phyloP scores from a whole-genome alignment of 805 yeast genomes.

The Wickerhamiella nectarea region DNA sequence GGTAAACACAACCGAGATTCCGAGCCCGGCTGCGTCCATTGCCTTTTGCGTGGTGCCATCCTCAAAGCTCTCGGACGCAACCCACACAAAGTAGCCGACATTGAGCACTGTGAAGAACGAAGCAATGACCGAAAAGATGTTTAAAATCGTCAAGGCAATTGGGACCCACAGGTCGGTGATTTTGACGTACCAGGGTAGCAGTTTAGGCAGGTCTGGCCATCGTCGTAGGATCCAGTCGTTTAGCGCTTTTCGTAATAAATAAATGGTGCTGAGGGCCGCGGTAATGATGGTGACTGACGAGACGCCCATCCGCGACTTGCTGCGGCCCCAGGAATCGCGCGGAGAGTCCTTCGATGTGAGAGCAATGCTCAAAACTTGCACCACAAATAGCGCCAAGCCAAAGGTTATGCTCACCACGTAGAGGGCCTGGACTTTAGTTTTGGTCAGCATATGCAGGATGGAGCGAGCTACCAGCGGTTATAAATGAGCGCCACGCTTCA shows the following conservation, averaged over 20 bases:
- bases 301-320: not conserved
- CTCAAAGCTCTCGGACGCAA: not conserved
- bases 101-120: not conserved
- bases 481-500: not conserved
- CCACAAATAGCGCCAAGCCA: not conserved
- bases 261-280: not conserved
- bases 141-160: not conserved
- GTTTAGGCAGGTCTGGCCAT: not conserved
- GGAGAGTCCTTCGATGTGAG: not conserved
- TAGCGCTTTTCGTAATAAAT: not conserved
- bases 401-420: not conserved
- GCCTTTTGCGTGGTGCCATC: not conserved
- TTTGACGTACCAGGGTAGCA: not conserved
- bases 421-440: not conserved
- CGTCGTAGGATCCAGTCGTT: not conserved
- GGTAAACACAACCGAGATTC: conserved; percentile 4
- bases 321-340: not conserved
- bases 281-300: not conserved
- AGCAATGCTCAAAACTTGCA: not conserved
- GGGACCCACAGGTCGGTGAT: not conserved
- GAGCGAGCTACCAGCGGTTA: not conserved
- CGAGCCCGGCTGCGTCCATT: not conserved
- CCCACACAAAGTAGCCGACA: conserved; percentile 3
- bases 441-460: not conserved
- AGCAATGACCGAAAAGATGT: not conserved